Evolutionary conservation across 2,329 filamentous ascomycete species (phyloP).

Genomic region (Fusarium tanahbumbuense): DNA sequence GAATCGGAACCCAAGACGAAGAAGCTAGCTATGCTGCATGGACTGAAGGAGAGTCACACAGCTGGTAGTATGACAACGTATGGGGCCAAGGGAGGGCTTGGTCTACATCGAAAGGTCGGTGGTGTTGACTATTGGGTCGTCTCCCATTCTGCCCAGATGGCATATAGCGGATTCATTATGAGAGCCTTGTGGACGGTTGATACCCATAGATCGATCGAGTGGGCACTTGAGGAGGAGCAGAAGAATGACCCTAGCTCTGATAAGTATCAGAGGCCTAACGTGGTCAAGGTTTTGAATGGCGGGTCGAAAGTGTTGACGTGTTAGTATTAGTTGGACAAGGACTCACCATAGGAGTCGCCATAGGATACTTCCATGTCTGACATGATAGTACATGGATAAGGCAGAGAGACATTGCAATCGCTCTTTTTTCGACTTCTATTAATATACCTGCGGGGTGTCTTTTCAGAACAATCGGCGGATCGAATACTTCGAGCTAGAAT

Average conservation of each 20-base stretch:
- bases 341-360: background rate
- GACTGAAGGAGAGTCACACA: conserved; percentile 38
- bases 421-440: background rate
- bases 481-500: background rate
- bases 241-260: background rate
- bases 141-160: conserved; percentile 26
- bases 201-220: conserved; percentile 30
- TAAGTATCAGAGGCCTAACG: conserved; percentile 5
- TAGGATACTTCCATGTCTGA: background rate
- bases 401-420: background rate
- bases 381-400: no score
- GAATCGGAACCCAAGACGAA: conserved; percentile 32
- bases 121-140: conserved; percentile 40
- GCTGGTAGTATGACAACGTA: conserved; percentile 13
- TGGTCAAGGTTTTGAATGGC: conserved; percentile 30
- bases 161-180: conserved; percentile 33
- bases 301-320: conserved; percentile 24
- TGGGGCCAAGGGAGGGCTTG: conserved; percentile 35
- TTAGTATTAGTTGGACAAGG: background rate
- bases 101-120: conserved; percentile 36
- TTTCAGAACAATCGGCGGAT: background rate
- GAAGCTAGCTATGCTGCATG: conserved; percentile 44
- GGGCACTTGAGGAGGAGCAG: conserved; percentile 36
- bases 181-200: conserved; percentile 27
- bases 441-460: background rate